These are phyloP conservation scores for Hanseniaspora vineae DNA, from an alignment of 805 yeast genomes.

Conservation along the genomic window DNA sequence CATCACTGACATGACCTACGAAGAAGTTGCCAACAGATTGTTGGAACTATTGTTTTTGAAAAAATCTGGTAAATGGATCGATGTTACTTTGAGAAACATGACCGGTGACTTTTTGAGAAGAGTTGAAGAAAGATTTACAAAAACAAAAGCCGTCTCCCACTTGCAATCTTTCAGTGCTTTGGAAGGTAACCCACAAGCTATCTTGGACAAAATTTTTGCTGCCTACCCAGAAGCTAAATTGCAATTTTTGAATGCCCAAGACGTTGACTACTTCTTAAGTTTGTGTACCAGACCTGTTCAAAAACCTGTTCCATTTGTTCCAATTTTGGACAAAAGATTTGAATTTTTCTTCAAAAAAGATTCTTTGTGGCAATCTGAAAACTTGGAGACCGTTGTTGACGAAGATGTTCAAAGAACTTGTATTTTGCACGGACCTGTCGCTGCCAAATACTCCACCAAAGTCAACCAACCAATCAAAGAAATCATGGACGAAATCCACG, in stretches of 20 bases:
- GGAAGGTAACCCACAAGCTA: slow-evolving; percentile 44
- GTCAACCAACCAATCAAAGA: slow-evolving; percentile 90
- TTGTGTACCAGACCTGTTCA: slow-evolving; percentile 73
- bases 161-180: slow-evolving; percentile 63
- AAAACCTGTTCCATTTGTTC: slow-evolving; percentile 97
- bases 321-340: slow-evolving; percentile 85
- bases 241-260: slow-evolving; percentile 90
- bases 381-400: slow-evolving; percentile 87
- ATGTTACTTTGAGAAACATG: slow-evolving; percentile 71
- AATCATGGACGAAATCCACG: slow-evolving; percentile 77
- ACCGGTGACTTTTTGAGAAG: slow-evolving; percentile 80
- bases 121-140: slow-evolving; percentile 90
- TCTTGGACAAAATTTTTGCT: slow-evolving; percentile 45
- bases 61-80: slow-evolving; percentile 78
- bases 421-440: slow-evolving; percentile 96
- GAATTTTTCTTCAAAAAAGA: slow-evolving; percentile 97
- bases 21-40: slow-evolving; percentile 76
- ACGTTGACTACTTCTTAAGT: slow-evolving; percentile 81
- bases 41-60: slow-evolving; percentile 81
- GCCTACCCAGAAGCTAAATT: slow-evolving; percentile 62
- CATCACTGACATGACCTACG: slow-evolving; percentile 89
- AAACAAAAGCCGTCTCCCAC: slow-evolving; percentile 44
- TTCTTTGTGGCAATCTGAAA: slow-evolving; percentile 98
- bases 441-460: slow-evolving; percentile 78
- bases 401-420: slow-evolving; percentile 98